phyloP scores from a whole-genome alignment of 2,329 filamentous ascomycete species.

The Curvularia sp. region DNA sequence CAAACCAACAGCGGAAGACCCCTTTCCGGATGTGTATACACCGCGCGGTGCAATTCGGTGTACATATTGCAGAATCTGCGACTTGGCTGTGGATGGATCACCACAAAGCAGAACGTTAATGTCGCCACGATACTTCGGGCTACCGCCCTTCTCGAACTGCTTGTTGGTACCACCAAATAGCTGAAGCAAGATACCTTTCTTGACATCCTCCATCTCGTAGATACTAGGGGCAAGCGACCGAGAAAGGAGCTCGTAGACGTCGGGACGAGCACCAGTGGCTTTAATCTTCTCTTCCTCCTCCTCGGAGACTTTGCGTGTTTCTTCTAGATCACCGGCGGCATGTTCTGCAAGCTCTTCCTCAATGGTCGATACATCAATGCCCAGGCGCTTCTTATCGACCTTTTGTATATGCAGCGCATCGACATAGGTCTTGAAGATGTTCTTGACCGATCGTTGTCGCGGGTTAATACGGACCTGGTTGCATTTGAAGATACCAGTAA shows the following conservation, averaged over 20 bases:
- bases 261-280: constrained; percentile 76
- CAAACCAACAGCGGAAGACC: constrained; percentile 76
- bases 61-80: constrained; percentile 90
- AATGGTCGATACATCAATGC: constrained; percentile 86
- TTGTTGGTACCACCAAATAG: constrained; percentile 98
- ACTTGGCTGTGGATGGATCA: constrained; percentile 96
- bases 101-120: constrained; percentile 97
- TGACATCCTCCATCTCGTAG: constrained; percentile 98
- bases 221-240: constrained; percentile 92
- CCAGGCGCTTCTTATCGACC: constrained; percentile 92
- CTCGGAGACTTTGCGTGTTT: constrained; percentile 79
- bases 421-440: constrained; percentile 97
- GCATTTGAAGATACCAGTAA: constrained; percentile 96
- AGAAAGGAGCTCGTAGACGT: constrained; percentile 91
- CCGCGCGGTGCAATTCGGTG: constrained; percentile 96
- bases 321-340: constrained; percentile 74
- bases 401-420: constrained; percentile 97
- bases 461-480: constrained; percentile 94
- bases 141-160: constrained; percentile 94
- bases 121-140: constrained; percentile 93
- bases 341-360: constrained; percentile 80
- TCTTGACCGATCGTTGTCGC: constrained; percentile 88
- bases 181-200: constrained; percentile 96
- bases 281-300: constrained; percentile 92
- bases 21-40: constrained; percentile 78